A percentile compares a stretch with the other conserved stretches of the same genome.
Conservation (phyloP, 2,329 filamentous ascomycete species). For the Ceratocystis harringtonii region DNA sequence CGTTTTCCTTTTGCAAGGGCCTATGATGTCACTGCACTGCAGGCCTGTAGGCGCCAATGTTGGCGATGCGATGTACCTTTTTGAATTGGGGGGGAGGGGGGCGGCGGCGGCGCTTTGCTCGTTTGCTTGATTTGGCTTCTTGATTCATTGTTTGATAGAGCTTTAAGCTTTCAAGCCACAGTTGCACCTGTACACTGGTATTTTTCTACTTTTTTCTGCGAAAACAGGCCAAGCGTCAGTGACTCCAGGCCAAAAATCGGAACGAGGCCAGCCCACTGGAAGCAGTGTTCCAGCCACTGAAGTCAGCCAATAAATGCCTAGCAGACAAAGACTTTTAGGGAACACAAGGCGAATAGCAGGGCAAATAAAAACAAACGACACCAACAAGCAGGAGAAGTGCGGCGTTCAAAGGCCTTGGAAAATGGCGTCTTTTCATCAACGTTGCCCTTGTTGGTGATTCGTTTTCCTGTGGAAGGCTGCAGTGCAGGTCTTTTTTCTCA, state of each 20-base stretch:
- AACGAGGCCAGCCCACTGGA: background rate
- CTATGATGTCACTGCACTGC: too few species aligned
- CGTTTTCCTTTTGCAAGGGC: too few species aligned
- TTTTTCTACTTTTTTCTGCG: background rate
- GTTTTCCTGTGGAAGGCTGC: background rate
- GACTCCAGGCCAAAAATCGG: background rate
- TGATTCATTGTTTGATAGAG: background rate
- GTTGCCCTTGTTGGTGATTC: background rate
- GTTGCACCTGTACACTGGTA: background rate
- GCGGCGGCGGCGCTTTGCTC: background rate
- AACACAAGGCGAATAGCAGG: background rate
- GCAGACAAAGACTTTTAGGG: background rate
- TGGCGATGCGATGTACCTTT: background rate
- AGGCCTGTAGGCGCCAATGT: background rate
- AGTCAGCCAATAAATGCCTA: background rate
- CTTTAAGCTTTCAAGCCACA: slow-evolving; percentile 12
- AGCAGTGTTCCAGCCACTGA: background rate
- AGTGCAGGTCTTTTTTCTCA: background rate
- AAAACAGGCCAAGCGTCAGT: background rate
- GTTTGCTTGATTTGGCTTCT: background rate
- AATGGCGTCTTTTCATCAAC: background rate
- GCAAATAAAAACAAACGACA: background rate
- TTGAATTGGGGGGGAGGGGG: background rate
- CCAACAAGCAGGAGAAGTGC: background rate
- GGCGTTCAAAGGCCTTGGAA: background rate